Evolutionary conservation across 2,329 filamentous ascomycete genomes (phyloP), one percentile per base, ranked within the genome.

Genomic region (Leptographium flavum): DNA sequence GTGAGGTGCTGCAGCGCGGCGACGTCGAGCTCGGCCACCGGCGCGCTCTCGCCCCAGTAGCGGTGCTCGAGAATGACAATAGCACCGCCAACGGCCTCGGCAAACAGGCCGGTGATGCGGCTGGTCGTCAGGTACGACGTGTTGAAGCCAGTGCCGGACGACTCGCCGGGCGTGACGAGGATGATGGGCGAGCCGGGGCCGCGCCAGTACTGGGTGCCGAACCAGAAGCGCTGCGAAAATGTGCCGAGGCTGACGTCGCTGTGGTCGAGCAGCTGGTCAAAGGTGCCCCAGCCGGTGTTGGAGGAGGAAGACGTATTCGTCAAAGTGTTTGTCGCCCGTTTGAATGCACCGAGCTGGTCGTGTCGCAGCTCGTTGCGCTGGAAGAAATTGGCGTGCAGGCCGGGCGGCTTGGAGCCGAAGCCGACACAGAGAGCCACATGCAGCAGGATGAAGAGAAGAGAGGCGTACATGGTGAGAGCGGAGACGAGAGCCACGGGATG

Each of bases 51-150:
- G 41, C 65, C 65, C 58, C 60, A 67, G 57, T 68, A 67, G 39
- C 65, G 58, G 50, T 67, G 64, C 55, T 68, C 65, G 32, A 67
- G 40, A 25, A 68, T 51, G 38, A 68, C 53, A 6, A 65, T 58
- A n/a, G 64, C 64, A 22, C 56, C 64, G 25, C 63, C 63, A 4
- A 62, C 54, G 33, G 56, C 54, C 51, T 64, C 50, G 2, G n/a
- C 58, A 45, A 66, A 58, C n/a, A 59, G 53, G n/a, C 65, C 65
- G 1, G 60, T 54, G 43, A 66, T 81, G 43, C 87, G 87, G 59
- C 90, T 45, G 31, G 48, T 49, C 5, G 50, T 49, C n/a, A 48
- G 40, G 17, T 35, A 50, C 1, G 47, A 45, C 9, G 9, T 19
- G 21, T 50, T 53, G 45, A 47, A 52, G 22, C 46, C 47, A 8